These are phyloP conservation scores for Pythium plurisporium DNA, from an alignment of 352 stramenopile genomes.

Conservation along the genomic window DNA sequence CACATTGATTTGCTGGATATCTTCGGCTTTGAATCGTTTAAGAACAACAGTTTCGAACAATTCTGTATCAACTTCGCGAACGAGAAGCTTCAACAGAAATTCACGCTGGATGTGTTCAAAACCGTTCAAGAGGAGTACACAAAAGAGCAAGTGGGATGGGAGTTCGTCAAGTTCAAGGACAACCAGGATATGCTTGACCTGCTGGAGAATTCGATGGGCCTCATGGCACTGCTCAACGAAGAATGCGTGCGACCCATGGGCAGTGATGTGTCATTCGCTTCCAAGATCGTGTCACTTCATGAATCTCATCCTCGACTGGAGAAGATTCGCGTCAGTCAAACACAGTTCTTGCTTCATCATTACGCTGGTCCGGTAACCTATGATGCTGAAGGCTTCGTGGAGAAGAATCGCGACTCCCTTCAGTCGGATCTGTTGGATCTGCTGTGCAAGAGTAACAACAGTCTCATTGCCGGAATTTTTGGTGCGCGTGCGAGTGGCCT, in stretches of 20 bases:
- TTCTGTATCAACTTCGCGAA: conserved; percentile 97
- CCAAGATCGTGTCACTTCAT: conserved; percentile 83
- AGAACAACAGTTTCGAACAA: conserved; percentile 93
- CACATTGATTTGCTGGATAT: conserved; percentile 96
- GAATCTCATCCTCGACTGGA: conserved; percentile 76
- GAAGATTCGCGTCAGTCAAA: conserved; percentile 65
- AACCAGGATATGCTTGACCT: conserved; percentile 91
- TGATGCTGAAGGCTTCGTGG: conserved; percentile 75
- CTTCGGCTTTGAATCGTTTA: conserved; percentile 96
- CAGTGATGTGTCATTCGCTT: conserved; percentile 81
- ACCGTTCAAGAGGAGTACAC: conserved; percentile 84
- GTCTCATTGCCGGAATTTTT: conserved; percentile 70
- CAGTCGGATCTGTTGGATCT: conserved; percentile 75
- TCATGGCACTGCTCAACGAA: conserved; percentile 90
- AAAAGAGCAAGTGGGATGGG: conserved; percentile 66
- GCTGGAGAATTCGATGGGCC: conserved; percentile 85
- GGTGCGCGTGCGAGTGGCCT: conserved; percentile 42
- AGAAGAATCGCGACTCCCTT: conserved; percentile 87
- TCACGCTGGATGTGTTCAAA: conserved; percentile 85
- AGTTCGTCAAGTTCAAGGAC: conserved; percentile 83
- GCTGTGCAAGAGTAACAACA: conserved; percentile 62
- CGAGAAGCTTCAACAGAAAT: conserved; percentile 93
- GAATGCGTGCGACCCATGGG: conserved; percentile 88
- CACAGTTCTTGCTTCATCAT: conserved; percentile 78
- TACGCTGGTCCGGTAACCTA: conserved; percentile 84